Conservation (phyloP, 768 basidiomycete genomes). For the Termitomyces sp. region DNA sequence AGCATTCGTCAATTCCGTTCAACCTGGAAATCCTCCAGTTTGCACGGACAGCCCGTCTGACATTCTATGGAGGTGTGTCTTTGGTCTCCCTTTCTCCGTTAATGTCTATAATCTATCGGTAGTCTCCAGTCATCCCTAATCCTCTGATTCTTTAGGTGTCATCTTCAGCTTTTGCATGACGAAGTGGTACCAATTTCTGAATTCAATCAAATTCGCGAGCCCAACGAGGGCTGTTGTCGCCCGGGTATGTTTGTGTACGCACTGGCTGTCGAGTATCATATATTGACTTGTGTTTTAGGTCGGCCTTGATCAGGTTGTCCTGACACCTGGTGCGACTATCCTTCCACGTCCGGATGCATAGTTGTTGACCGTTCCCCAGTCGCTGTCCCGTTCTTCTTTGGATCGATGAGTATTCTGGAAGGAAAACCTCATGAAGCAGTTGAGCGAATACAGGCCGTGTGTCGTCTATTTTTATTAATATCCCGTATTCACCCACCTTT, state of each 20-base stretch:
- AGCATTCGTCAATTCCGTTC: neutral
- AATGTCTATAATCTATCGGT: neutral
- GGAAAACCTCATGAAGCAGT: slow-evolving; percentile 51
- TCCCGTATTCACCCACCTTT: neutral
- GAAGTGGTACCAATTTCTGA: slow-evolving; percentile 74
- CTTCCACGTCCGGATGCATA: neutral
- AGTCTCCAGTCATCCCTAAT: neutral
- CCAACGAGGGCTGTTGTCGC: slow-evolving; percentile 55
- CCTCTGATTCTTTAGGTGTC: slow-evolving; percentile 31
- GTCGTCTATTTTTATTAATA: slow-evolving; percentile 4
- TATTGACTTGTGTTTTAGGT: slow-evolving; percentile 37
- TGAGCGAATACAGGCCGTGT: slow-evolving; percentile 41
- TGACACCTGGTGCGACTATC: slow-evolving; percentile 54
- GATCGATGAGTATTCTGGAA: slow-evolving; percentile 75
- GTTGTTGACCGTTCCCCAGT: slow-evolving; percentile 18
- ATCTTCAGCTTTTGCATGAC: slow-evolving; percentile 81
- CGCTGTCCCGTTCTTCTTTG: slow-evolving; percentile 50
- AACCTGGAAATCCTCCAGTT: slow-evolving; percentile 27
- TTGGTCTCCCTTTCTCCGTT: neutral
- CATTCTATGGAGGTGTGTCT: slow-evolving; percentile 65
- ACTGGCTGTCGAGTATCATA: neutral
- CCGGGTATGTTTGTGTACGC: slow-evolving; percentile 37
- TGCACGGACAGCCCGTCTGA: slow-evolving; percentile 54
- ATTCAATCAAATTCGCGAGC: slow-evolving; percentile 60
- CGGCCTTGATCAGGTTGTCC: slow-evolving; percentile 73